Conservation (phyloP, 495 filamentous ascomycete species). For the Hypomontagnella submonticulosa region DNA sequence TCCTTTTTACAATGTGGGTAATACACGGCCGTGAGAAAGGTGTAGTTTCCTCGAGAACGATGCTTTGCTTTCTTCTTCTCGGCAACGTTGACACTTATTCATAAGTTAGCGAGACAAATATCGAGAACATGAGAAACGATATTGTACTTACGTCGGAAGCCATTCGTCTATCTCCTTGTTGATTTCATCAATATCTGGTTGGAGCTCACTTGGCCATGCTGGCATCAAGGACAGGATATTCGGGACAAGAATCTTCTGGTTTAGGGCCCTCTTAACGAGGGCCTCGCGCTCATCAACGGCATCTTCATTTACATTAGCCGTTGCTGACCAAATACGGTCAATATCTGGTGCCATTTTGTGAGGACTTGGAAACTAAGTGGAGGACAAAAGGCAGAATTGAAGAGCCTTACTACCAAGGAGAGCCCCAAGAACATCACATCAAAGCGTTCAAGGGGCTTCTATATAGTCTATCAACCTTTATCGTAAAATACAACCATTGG, state of each 20-base stretch:
- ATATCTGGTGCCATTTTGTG: slow-evolving; percentile 35
- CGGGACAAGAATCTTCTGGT: slow-evolving; percentile 44
- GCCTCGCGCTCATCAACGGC: slow-evolving; percentile 35
- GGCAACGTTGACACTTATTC: slow-evolving; percentile 36
- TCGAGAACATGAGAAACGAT: background rate
- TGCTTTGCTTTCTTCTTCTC: slow-evolving; percentile 46
- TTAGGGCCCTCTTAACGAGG: slow-evolving; percentile 39
- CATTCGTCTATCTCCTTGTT: slow-evolving; percentile 43
- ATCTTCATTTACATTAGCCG: background rate
- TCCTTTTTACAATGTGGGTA: slow-evolving; percentile 47
- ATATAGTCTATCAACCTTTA: slow-evolving; percentile 15
- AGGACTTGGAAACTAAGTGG: too few relatives aligned
- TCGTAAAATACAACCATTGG: background rate
- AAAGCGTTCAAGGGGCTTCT: background rate
- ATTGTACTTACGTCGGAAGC: slow-evolving; percentile 37
- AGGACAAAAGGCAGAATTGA: too few relatives aligned
- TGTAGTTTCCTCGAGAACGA: slow-evolving; percentile 42
- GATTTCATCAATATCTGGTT: slow-evolving; percentile 43
- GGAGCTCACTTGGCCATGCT: slow-evolving; percentile 39
- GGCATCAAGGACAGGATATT: slow-evolving; percentile 45
- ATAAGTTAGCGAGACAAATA: background rate
- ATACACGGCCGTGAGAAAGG: slow-evolving; percentile 38
- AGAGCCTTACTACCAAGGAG: too few relatives aligned
- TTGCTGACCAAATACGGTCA: slow-evolving; percentile 14
- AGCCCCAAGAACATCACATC: too few relatives aligned